Conservation (phyloP, 129 eudicot species). For the Silybum marianum region DNA sequence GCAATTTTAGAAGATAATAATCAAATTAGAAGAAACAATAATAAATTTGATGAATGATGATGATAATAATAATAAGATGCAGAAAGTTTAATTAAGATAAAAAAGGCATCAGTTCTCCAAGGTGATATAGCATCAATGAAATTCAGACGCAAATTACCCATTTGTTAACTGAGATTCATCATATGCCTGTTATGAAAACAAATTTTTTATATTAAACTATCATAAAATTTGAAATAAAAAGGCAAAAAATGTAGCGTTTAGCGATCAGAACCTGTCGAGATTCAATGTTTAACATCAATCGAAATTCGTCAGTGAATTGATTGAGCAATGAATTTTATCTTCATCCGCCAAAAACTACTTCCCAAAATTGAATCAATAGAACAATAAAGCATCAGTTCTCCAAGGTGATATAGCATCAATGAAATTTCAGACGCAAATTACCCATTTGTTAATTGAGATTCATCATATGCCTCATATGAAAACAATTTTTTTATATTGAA, state of each 20-base stretch:
- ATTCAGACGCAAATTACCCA: constrained; percentile 87
- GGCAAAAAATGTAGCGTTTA: not conserved
- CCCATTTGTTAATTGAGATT: constrained; percentile 59
- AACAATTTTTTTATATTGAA: too few species aligned
- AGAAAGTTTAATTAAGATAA: not conserved
- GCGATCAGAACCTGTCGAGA: constrained; percentile 90
- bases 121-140: constrained; percentile 43
- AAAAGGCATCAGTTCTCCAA: constrained; percentile 51
- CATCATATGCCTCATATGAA: constrained; percentile 50
- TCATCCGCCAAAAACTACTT: constrained; percentile 46
- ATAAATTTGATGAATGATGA: too few species aligned
- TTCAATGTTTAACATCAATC: constrained; percentile 56
- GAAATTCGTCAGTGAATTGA: constrained; percentile 61
- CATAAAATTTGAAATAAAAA: not conserved
- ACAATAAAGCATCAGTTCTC: constrained; percentile 43
- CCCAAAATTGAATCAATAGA: too few species aligned
- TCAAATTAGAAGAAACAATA: too few species aligned
- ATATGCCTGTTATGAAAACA: constrained; percentile 27
- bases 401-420: constrained; percentile 46
- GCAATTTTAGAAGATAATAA: too few species aligned
- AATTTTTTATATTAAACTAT: not conserved
- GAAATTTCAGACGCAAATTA: constrained; percentile 71
- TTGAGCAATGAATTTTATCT: constrained; percentile 69
- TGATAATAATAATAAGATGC: too few species aligned
- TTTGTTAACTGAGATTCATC: constrained; percentile 59